A percentile compares a stretch with the other conserved stretches of the same genome.
These are phyloP conservation scores for Amaranthus palmeri DNA, from an alignment of 148 eudicot species.

Conservation along the genomic window DNA sequence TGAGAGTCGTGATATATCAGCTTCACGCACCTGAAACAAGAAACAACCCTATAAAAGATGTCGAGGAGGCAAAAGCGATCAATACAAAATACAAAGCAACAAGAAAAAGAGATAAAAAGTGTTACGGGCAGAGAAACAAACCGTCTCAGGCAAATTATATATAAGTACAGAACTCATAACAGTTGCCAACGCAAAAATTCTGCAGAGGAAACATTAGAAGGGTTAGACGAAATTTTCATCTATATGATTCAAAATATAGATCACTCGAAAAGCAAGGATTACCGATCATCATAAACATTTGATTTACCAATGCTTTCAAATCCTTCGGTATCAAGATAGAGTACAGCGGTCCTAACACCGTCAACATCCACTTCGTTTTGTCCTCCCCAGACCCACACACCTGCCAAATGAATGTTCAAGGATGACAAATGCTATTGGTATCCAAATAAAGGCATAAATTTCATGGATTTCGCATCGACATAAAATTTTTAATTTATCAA, in stretches of 20 bases:
- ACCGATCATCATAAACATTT: conserved; percentile 97
- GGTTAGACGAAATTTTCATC: conserved; percentile 14
- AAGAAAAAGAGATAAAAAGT: conserved; percentile 20
- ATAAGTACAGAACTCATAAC: conserved; percentile 91
- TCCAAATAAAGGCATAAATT: neutral
- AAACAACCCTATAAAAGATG: neutral
- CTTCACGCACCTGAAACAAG: conserved; percentile 75
- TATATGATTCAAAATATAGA: conserved; percentile 7
- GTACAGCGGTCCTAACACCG: conserved; percentile 79
- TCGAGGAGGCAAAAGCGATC: neutral
- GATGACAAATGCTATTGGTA: neutral
- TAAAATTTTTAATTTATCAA: neutral
- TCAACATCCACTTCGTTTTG: conserved; percentile 72
- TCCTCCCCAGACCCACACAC: conserved; percentile 97
- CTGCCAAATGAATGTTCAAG: conserved; percentile 32
- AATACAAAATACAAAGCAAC: neutral
- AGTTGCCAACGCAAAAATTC: conserved; percentile 93
- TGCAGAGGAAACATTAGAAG: conserved; percentile 32
- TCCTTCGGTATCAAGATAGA: conserved; percentile 97
- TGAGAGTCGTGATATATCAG: conserved; percentile 92
- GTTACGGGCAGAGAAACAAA: conserved; percentile 46
- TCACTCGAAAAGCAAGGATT: conserved; percentile 15
- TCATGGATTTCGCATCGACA: neutral
- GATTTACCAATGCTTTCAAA: conserved; percentile 99
- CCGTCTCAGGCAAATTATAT: conserved; percentile 98